Conservation (phyloP, 495 filamentous ascomycete species). For the Aspergillus wentii region DNA sequence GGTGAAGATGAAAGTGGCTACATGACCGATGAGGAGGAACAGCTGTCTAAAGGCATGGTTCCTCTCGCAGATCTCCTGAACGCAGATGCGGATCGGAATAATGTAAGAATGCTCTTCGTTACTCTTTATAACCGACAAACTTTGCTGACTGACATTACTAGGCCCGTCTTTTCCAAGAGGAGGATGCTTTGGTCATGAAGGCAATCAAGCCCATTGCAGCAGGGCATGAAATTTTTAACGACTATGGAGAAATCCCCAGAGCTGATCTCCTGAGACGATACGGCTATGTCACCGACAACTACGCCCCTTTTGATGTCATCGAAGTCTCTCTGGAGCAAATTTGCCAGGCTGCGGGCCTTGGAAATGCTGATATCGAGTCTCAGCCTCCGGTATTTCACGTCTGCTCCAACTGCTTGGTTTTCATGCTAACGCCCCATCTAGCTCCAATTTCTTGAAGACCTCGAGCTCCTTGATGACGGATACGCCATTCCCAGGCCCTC, state of each 20-base stretch:
- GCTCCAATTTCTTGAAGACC: slow-evolving; percentile 44
- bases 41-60: slow-evolving; percentile 75
- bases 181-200: slow-evolving; percentile 59
- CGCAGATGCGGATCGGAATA: slow-evolving; percentile 81
- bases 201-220: slow-evolving; percentile 57
- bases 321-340: slow-evolving; percentile 63
- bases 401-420: slow-evolving; percentile 6
- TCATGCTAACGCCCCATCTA: slow-evolving; percentile 12
- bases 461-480: slow-evolving; percentile 50
- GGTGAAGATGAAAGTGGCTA: slow-evolving; percentile 57
- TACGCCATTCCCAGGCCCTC: slow-evolving; percentile 44
- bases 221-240: slow-evolving; percentile 85
- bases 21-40: slow-evolving; percentile 63
- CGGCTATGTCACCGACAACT: slow-evolving; percentile 78
- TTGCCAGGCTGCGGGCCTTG: slow-evolving; percentile 42
- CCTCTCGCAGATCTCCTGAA: slow-evolving; percentile 92
- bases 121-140: neutral
- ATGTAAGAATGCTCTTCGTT: slow-evolving; percentile 39
- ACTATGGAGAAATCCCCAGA: slow-evolving; percentile 80
- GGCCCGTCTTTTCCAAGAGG: slow-evolving; percentile 68
- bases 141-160: slow-evolving; percentile 13
- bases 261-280: slow-evolving; percentile 82
- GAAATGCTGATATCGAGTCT: slow-evolving; percentile 32
- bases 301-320: slow-evolving; percentile 73
- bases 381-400: slow-evolving; percentile 37